Base-by-base conservation (phyloP, 495 filamentous ascomycete species). In the Talaromyces adpressus region DNA sequence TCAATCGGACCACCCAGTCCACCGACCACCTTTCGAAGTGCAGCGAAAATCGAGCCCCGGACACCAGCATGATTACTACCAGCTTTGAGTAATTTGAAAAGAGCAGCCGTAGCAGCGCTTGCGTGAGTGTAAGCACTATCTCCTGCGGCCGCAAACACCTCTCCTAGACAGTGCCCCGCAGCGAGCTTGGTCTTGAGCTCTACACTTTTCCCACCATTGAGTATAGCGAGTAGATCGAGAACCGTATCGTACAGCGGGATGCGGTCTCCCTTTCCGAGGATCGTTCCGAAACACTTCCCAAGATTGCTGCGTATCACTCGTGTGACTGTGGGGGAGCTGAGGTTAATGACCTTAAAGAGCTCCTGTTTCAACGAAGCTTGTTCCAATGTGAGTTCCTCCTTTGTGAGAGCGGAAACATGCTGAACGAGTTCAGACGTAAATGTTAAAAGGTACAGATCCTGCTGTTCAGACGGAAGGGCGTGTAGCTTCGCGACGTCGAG, bases 231-330 rank as follows among this genome's bases (percentile, higher is more conserved):
- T 2, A 99, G 77, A 66, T 97, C 93, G 64, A 93, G 96, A 66
- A 97, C 88, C 6, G 92, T 91, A 71, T 99, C 94, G 72, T 93
- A 98, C 2, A 99, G 82, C 57, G 93, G 78, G 71, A 94, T 97
- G 62, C 94, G 83, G 72, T 97, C 92, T 4, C 95, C 95, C 72
- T 91, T 92, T 27, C 80, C 83, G 63, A 99, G 88, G 61, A 99
- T 87, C 61, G 87, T 86, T 49, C 88, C 88, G 69, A 96, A 91
- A 67, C 89, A 91, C 74, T 86, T 81, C 61, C 91, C 94, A 29
- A 97, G 71, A 68, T 92, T 93, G 71, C 92, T 93, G 67, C 95
- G 86, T 70, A 96, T 87, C 60, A 95, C 90, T 71, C 94, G 81
- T n/a, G 91, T 91, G 47, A 92, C 89, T 18, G 90, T 82, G 25